Evolutionary conservation across 345 rosid species (phyloP), one percentile per base, ranked within the genome.

Genomic region (Euphorbia tirucalli): DNA sequence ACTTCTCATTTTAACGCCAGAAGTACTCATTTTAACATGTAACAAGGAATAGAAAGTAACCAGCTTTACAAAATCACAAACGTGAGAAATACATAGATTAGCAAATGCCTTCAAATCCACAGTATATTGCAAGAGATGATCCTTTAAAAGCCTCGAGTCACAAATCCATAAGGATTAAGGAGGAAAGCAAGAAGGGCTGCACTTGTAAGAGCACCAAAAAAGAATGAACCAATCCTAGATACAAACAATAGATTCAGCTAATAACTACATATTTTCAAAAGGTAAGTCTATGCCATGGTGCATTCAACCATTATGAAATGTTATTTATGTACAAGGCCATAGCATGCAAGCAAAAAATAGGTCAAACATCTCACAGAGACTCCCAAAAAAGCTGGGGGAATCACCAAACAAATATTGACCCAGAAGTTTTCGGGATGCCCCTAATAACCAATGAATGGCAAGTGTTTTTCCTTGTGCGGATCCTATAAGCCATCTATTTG

Each of bases 301-400:
- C 65, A 61, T 39, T 61, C 24, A 30, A 30, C 21, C 65, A 31
- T 10, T 56, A 56, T 56, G 60, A 56, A 56, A 56, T 24, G 60
- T 11, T 56, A 56, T 37, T 25, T 8, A 28, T 61, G 0, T 16
- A 10, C 5, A 32, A 61, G 19, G 39, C 44, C 44, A 31, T 61
- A 32, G 22, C 9, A 61, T 31, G 25, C n/a, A 22, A 6, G 22
- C 22, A 0, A 39, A 43, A 35, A 22, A 64, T 41, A 64, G 11
- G n/a, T 5, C 8, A 41, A 27, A 13, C 14, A 61, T 41, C 32
- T 16, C 27, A 56, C 0, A 22, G 60, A 41, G 54, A 64, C 54
- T 41, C 41, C 31, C 4, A 1, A 16, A 56, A 44, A 24, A 65
- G 22, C 35, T 28, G 16, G 41, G 25, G 41, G 43, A 66, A 28